Conservation (phyloP, 2,329 filamentous ascomycete species). For the Knufia petricola region DNA sequence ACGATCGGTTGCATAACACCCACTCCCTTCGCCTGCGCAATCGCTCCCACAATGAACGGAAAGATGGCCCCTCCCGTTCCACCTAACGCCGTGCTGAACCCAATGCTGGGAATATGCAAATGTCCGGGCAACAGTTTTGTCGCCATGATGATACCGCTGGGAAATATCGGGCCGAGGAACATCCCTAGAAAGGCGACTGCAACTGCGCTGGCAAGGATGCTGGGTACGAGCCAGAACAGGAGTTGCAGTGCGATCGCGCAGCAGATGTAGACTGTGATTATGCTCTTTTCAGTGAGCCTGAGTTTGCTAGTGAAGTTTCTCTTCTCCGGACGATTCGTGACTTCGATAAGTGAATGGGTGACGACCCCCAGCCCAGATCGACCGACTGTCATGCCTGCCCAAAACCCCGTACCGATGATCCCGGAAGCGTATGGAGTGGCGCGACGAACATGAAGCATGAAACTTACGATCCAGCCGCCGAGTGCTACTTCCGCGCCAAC, state of each 20-base stretch:
- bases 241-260: constrained; percentile 55
- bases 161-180: constrained; percentile 68
- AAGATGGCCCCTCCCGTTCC: constrained; percentile 51
- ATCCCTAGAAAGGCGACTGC: constrained; percentile 62
- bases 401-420: constrained; percentile 62
- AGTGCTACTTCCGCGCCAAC: constrained; percentile 63
- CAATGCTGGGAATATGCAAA: constrained; percentile 66
- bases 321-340: constrained; percentile 1
- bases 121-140: constrained; percentile 62
- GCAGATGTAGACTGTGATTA: constrained; percentile 52
- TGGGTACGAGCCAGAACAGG: constrained; percentile 69
- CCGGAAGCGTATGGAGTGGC: constrained; percentile 62
- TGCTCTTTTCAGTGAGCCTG: constrained; percentile 57
- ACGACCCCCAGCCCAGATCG: constrained; percentile 62
- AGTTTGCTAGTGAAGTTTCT: background rate
- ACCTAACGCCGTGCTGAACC: constrained; percentile 66
- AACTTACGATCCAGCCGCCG: constrained; percentile 66
- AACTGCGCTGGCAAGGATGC: constrained; percentile 59
- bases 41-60: constrained; percentile 33
- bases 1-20: constrained; percentile 49
- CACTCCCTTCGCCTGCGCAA: constrained; percentile 44
- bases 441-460: constrained; percentile 70
- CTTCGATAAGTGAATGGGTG: constrained; percentile 39
- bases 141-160: constrained; percentile 58
- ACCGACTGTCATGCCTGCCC: constrained; percentile 67